These are phyloP conservation scores for Carallia pectinifolia DNA, from an alignment of 345 rosid genomes.

Conservation along the genomic window DNA sequence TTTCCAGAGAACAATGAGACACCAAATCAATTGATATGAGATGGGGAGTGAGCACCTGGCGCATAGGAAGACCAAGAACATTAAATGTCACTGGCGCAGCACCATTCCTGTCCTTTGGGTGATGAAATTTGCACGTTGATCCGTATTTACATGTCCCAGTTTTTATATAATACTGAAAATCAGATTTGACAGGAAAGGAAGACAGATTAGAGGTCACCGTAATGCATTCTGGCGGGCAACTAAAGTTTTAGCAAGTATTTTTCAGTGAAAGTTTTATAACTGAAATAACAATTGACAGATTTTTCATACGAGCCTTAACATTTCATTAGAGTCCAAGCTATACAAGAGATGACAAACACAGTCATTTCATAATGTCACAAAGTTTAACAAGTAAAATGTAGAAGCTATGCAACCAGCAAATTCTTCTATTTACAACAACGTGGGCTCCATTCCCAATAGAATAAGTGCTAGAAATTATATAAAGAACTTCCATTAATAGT, in stretches of 20 bases:
- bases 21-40: neutral
- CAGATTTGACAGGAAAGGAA: neutral
- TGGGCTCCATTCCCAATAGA: no score
- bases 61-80: slow-evolving; percentile 68
- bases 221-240: neutral
- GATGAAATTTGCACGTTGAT: slow-evolving; percentile 78
- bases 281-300: neutral
- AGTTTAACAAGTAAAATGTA: no score
- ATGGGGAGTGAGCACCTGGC: slow-evolving; percentile 46
- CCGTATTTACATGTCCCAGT: slow-evolving; percentile 90
- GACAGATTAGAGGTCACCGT: neutral
- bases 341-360: neutral
- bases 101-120: slow-evolving; percentile 85
- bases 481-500: no score
- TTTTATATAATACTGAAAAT: slow-evolving; percentile 65
- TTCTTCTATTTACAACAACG: neutral
- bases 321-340: slow-evolving; percentile 1
- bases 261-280: neutral
- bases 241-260: neutral
- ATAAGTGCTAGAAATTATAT: no score
- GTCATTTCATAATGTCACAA: no score
- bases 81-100: slow-evolving; percentile 76
- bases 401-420: no score
- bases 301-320: neutral
- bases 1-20: neutral